Evolutionary conservation across 208 protist species (phyloP), one percentile per base, ranked within the genome.

Genomic region (Leishmania martiniquensis): DNA sequence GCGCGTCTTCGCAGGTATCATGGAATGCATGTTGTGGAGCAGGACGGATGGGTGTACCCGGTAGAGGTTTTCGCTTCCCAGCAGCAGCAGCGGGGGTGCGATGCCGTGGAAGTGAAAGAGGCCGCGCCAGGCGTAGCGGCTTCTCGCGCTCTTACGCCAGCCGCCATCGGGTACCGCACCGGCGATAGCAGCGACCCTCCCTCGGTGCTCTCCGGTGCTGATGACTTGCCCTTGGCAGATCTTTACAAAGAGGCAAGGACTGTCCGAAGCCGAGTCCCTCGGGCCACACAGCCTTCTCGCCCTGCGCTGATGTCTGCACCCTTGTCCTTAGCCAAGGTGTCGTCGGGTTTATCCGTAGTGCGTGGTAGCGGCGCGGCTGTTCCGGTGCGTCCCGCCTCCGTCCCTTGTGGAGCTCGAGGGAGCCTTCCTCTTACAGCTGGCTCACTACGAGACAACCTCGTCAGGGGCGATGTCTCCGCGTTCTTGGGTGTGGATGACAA

Each of bases 31-130:
- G 80, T 91, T 39, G 87, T 93, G 29, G 89, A 92, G 81, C 72
- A 86, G 65, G 89, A 89, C 32, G 91, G 91, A 1, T 95, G 87
- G 84, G 39, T 91, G 3, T 93, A 93, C 79, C 87, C 91, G 22
- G 71, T 80, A 29, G 85, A 91, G 7, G 75, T 91, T 32, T 77
- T 82, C 47, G 66, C 83, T 2, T 67, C 60, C 2, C 57, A 77
- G 59, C 72, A 73, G 74, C 72, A 73, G 51, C 49, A 74, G 52
- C 29, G 0, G 52, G 34, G 49, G 37, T 32, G 25, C 12, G 32
- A 52, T 0, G 12, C 2, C 37, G 47, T 29, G 15, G 4, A 52
- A 13, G 68, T 25, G 44, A 9, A 15, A 57, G 13, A 37, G 68
- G 42, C 17, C 32, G 1, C 32, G 42, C 47, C 68, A 39, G 9